Evolutionary conservation across 2,329 filamentous ascomycete species (phyloP).

Genomic region (Aureobasidium sp.): DNA sequence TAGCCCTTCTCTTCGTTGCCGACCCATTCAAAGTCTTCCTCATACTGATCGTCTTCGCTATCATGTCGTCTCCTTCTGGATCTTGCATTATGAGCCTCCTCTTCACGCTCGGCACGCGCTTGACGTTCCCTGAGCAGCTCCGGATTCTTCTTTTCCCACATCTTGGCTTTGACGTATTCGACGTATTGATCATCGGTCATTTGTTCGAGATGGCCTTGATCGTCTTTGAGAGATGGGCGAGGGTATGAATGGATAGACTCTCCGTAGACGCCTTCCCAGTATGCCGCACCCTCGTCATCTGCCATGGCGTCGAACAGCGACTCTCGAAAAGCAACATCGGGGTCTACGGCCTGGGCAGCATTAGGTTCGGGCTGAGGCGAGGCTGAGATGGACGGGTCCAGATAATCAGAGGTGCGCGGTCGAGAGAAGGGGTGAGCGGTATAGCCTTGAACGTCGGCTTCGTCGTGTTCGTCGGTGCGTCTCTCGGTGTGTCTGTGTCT

Average conservation of each 20-base stretch:
- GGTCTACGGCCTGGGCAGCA: constrained; percentile 40
- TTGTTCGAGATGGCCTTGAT: constrained; percentile 55
- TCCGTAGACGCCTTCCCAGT: constrained; percentile 95
- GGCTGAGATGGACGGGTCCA: constrained; percentile 12
- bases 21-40: constrained; percentile 22
- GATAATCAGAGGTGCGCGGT: background rate
- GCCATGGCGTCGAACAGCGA: constrained; percentile 95
- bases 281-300: constrained; percentile 89
- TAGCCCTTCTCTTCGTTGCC: constrained; percentile 44
- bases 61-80: constrained; percentile 26
- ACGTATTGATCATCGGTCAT: constrained; percentile 95
- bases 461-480: background rate
- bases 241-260: constrained; percentile 83
- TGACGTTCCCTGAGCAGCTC: constrained; percentile 71
- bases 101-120: constrained; percentile 47
- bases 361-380: background rate
- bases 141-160: constrained; percentile 94
- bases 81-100: constrained; percentile 31
- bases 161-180: constrained; percentile 70
- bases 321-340: constrained; percentile 76
- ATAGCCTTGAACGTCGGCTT: constrained; percentile 9
- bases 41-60: constrained; percentile 30
- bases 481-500: background rate
- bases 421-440: constrained; percentile 15
- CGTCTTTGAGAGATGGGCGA: constrained; percentile 53